Conservation (phyloP, 2,329 filamentous ascomycete species). For the Fusarium penzigii region DNA sequence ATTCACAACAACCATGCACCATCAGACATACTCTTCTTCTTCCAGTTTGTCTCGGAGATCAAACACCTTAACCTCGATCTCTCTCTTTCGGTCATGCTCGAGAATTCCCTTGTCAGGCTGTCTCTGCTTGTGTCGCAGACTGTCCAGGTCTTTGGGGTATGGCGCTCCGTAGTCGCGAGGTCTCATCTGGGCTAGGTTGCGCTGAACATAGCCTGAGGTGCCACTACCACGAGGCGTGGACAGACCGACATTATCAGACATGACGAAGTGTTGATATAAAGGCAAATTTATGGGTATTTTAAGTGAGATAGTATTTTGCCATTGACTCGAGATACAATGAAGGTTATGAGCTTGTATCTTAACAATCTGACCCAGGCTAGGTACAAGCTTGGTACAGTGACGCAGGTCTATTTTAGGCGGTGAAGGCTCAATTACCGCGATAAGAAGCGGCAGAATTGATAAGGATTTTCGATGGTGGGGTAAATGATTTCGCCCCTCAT, state of each 20-base stretch:
- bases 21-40: slow-evolving; percentile 69
- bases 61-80: slow-evolving; percentile 91
- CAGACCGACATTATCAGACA: slow-evolving; percentile 98
- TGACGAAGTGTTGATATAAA: slow-evolving; percentile 38
- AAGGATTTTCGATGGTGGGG: slow-evolving; percentile 18
- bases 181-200: slow-evolving; percentile 85
- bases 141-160: slow-evolving; percentile 71
- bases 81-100: slow-evolving; percentile 88
- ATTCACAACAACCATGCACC: not conserved
- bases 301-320: too few relatives aligned
- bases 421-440: slow-evolving; percentile 12
- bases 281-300: not conserved
- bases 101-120: slow-evolving; percentile 91
- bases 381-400: slow-evolving; percentile 4
- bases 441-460: slow-evolving; percentile 29
- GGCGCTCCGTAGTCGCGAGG: slow-evolving; percentile 80
- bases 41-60: slow-evolving; percentile 90
- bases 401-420: slow-evolving; percentile 23
- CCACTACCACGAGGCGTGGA: slow-evolving; percentile 91
- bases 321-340: too few relatives aligned
- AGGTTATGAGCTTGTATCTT: too few relatives aligned
- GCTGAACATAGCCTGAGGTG: slow-evolving; percentile 96
- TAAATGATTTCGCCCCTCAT: slow-evolving; percentile 6
- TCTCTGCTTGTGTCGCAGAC: slow-evolving; percentile 72
- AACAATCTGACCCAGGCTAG: not conserved